These are phyloP conservation scores for Colletotrichum spinosum DNA, from an alignment of 2,329 filamentous ascomycete species.

Conservation along the genomic window DNA sequence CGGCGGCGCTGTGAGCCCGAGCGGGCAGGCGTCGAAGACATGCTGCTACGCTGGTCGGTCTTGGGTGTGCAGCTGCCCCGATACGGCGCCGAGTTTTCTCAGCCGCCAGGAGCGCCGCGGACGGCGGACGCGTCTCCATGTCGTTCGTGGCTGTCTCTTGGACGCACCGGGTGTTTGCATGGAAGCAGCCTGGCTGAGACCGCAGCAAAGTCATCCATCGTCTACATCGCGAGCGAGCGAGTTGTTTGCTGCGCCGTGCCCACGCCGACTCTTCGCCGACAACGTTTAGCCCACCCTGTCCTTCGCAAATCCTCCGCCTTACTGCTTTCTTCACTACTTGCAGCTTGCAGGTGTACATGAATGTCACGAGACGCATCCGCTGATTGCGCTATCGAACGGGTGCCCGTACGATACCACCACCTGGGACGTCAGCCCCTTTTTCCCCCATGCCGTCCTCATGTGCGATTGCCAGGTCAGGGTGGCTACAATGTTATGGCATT, in stretches of 20 bases:
- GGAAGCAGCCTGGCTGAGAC: constrained; percentile 19
- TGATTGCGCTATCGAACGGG: constrained; percentile 22
- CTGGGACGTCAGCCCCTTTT: neutral
- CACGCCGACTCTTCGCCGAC: constrained; percentile 17
- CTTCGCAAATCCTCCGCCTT: constrained; percentile 30
- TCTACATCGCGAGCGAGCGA: constrained; percentile 12
- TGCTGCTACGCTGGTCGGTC: constrained; percentile 28
- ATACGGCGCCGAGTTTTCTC: constrained; percentile 16
- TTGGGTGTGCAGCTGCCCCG: constrained; percentile 28
- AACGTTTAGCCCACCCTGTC: constrained; percentile 22
- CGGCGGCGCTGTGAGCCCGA: constrained; percentile 9
- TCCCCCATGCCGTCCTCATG: neutral
- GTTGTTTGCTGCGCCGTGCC: constrained; percentile 28
- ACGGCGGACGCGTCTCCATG: constrained; percentile 14
- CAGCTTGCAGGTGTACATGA: constrained; percentile 28
- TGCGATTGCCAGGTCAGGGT: neutral
- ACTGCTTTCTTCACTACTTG: constrained; percentile 34
- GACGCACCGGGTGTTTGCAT: constrained; percentile 24
- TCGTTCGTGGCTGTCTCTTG: constrained; percentile 17
- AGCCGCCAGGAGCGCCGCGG: neutral
- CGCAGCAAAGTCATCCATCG: constrained; percentile 4
- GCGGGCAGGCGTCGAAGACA: constrained; percentile 24
- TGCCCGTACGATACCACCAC: neutral
- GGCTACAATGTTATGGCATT: neutral
- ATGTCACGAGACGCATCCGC: constrained; percentile 25